Conservation (phyloP, 192 early-diverging fungal species). For the Entrophospora sp. region DNA sequence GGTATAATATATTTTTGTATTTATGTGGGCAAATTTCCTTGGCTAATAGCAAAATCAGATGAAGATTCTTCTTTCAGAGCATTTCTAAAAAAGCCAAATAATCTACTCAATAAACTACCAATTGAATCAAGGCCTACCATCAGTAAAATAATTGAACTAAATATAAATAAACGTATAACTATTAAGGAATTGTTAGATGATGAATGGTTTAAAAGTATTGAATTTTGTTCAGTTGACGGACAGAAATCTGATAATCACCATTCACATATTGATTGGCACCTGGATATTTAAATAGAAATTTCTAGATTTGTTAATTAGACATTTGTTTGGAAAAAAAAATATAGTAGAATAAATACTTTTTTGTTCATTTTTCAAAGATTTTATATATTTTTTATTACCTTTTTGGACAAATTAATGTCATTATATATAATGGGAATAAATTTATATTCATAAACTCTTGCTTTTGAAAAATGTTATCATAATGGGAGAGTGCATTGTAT, state of each 20-base stretch:
- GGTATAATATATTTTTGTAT: slow-evolving; percentile 84
- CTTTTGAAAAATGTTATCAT: no score
- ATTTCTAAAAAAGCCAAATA: slow-evolving; percentile 34
- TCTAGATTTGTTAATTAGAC: no score
- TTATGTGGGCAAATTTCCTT: slow-evolving; percentile 61
- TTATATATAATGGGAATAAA: no score
- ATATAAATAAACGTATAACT: slow-evolving; percentile 44
- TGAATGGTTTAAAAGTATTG: slow-evolving; percentile 67
- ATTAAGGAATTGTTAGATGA: slow-evolving; percentile 61
- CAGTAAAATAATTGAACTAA: slow-evolving; percentile 53
- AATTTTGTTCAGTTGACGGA: slow-evolving; percentile 28
- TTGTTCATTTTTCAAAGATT: no score
- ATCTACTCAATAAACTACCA: slow-evolving; percentile 51
- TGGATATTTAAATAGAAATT: no score
- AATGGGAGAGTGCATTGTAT: no score
- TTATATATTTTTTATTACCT: no score
- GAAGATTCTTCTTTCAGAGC: slow-evolving; percentile 54
- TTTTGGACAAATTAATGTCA: no score
- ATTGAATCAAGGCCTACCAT: slow-evolving; percentile 51
- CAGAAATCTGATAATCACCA: slow-evolving; percentile 7
- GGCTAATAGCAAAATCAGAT: slow-evolving; percentile 45
- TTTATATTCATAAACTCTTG: no score
- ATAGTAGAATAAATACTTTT: no score
- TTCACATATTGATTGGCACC: no score
- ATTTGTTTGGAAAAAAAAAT: no score